Base-by-base conservation (phyloP, 2,329 filamentous ascomycete genomes). In the Aspergillus neoniger region DNA sequence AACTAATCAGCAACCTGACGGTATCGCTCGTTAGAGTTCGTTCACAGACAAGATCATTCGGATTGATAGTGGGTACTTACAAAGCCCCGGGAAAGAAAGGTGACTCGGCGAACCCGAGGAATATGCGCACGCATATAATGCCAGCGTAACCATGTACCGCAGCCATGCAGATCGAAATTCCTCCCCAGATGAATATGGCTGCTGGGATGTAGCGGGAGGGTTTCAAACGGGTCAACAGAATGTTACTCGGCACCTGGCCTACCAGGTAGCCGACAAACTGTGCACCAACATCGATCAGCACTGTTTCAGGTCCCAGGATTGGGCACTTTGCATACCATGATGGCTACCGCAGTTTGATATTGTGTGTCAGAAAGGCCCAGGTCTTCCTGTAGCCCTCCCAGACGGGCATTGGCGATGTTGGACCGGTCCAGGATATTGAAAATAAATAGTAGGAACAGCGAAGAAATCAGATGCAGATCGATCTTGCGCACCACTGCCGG, bases 401-500 rank as follows among this genome's bases (percentile, higher is more conserved):
- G 80, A 21, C 85, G 82, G 1, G 88, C 88, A 1, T 87, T 83
- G 2, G 87, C 87, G 63, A 90, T 89, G 73, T 90, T 88, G 72
- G 88, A 88, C 38, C 86, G 80, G 68, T 89, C 86, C 30, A 87
- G 80, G 44, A 74, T 75, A 47, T 74, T 76, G 47, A 76, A 64
- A 19, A 69, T 64, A 39, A 67, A 67, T 6, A 66, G 49, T 4
- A 66, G 57, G 23, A 64, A 63, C 15, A 62, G n/a, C 2, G 63
- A 58, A 3, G 63, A 60, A 21, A 66, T 57, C 12, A 66, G 38
- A 41, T 65, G 60, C 5, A 63, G 8, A 38, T 65, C 63, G n/a
- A 66, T 61, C 41, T 66, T 66, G 39, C 64, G 47, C 19, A 65
- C 60, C 43, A 66, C 64, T 66, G 25, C 48, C 44, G 19, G 23